Base-by-base conservation (phyloP, 306 rosid genomes). In the Vachellia collinsii region DNA sequence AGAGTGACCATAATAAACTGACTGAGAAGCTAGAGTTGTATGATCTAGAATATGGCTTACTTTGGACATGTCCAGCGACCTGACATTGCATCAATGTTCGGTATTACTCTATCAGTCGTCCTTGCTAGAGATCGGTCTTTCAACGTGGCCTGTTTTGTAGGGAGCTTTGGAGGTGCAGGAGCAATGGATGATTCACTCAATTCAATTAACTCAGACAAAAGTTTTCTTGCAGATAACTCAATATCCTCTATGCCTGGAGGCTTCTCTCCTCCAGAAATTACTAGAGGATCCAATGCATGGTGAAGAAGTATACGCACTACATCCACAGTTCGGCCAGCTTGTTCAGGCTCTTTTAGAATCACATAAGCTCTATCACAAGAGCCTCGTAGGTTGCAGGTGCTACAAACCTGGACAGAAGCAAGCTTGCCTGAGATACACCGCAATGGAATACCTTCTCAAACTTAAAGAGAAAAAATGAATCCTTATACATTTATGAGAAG, bases 301-400 rank as follows among this genome's bases (percentile, higher is more conserved):
- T 79, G 72, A 82, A 93, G 79, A 79, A 96, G 87, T 87, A 93
- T 67, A 47, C 98, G 92, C 82, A 91, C 91, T 76, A 93, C 22
- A 93, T 96, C 99, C 89, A 92, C 97, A 12, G 99, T 96, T 59
- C 98, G 88, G 64, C 93, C 95, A 77, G 86, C 82, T 23, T 88
- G 92, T 83, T 93, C 93, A 63, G 69, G 16, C 72, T 86, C 91
- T 79, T 90, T 86, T 54, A 93, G 77, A 86, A 90, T 84, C 53
- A 83, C 92, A 87, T 96, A 96, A 70, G 99, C 96, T 82, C 97
- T 90, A 83, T 93, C 99, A 83, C 99, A 96, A 42, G 99, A 92
- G 72, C 87, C 95, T 77, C 94, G 90, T 63, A 95, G 86, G 61
- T 81, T 87, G 88, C 99, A 95, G 83, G 87, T 80, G 85, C 98